These are phyloP conservation scores for Mycena rosella DNA, from an alignment of 768 basidiomycete genomes.

Conservation along the genomic window DNA sequence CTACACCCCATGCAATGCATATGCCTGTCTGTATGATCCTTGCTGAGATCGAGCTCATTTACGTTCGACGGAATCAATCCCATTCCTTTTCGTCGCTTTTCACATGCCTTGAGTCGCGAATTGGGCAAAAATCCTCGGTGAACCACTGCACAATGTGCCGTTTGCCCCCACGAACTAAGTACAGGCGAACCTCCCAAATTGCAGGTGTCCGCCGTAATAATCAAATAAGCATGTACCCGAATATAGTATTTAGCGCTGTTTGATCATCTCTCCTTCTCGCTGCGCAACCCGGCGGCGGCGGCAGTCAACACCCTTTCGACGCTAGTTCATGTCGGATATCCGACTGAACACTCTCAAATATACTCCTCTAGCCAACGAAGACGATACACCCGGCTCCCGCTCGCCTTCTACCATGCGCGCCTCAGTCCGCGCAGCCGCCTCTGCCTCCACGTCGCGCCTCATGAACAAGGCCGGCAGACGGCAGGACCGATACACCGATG, in stretches of 20 bases:
- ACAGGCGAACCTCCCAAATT: no score
- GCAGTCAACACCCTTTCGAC: neutral
- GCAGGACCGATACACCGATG: slow-evolving; percentile 70
- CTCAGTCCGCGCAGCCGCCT: slow-evolving; percentile 49
- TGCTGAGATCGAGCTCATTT: no score
- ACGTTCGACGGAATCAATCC: no score
- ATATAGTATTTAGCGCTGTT: no score
- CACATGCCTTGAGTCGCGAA: no score
- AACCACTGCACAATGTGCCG: no score
- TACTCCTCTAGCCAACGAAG: slow-evolving; percentile 41
- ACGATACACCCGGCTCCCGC: slow-evolving; percentile 34
- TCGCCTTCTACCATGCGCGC: slow-evolving; percentile 43
- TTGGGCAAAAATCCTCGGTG: no score
- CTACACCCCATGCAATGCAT: slow-evolving; percentile 38
- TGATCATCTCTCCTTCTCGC: no score
- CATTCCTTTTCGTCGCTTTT: no score
- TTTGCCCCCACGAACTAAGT: no score
- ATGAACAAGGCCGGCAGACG: slow-evolving; percentile 56
- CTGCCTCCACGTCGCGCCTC: slow-evolving; percentile 40
- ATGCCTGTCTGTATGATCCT: slow-evolving; percentile 26
- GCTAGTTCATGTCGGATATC: slow-evolving; percentile 35
- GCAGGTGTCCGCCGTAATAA: no score
- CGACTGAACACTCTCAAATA: slow-evolving; percentile 34
- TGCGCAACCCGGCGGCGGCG: neutral
- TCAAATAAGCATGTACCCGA: no score